Percentiles rank a stretch among this genome's conserved stretches.
phyloP scores from a whole-genome alignment of 2,329 filamentous ascomycete genomes.

The Fusarium luffae region DNA sequence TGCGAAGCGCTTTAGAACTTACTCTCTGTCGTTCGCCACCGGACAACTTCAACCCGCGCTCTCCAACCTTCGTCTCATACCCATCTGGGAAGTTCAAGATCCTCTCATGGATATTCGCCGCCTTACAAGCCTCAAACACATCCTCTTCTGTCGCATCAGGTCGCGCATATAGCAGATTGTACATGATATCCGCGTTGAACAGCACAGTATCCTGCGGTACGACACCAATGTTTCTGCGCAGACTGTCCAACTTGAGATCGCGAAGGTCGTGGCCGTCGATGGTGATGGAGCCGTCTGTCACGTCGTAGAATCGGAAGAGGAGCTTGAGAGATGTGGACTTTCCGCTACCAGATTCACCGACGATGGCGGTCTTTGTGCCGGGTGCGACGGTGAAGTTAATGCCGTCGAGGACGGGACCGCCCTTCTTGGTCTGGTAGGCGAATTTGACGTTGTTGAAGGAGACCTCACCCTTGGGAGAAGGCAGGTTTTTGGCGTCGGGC shows the following conservation, averaged over 20 bases:
- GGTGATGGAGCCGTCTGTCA: constrained; percentile 57
- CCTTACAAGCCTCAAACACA: constrained; percentile 62
- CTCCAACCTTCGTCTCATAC: constrained; percentile 64
- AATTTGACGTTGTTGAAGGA: constrained; percentile 57
- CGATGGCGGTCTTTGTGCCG: constrained; percentile 59
- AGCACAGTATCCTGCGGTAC: constrained; percentile 59
- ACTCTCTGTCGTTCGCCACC: constrained; percentile 71
- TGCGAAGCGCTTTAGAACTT: constrained; percentile 5
- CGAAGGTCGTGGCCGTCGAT: constrained; percentile 59
- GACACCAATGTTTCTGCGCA: constrained; percentile 57
- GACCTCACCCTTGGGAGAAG: constrained; percentile 52
- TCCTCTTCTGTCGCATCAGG: constrained; percentile 60
- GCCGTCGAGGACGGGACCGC: constrained; percentile 52
- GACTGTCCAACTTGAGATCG: constrained; percentile 54
- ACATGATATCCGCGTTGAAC: constrained; percentile 67
- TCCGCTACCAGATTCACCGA: constrained; percentile 59
- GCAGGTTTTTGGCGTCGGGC: constrained; percentile 51
- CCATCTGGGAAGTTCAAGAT: constrained; percentile 65
- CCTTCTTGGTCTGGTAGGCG: constrained; percentile 54
- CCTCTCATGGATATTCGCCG: constrained; percentile 65
- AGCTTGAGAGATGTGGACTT: constrained; percentile 63
- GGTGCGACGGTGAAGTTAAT: constrained; percentile 57
- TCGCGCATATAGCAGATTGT: constrained; percentile 65
- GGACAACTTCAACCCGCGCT: constrained; percentile 64
- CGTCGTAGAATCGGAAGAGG: constrained; percentile 64